A percentile compares a stretch with the other conserved stretches of the same genome.
These are phyloP conservation scores for Mycena capillaripes DNA, from an alignment of 768 basidiomycete species.

Conservation along the genomic window DNA sequence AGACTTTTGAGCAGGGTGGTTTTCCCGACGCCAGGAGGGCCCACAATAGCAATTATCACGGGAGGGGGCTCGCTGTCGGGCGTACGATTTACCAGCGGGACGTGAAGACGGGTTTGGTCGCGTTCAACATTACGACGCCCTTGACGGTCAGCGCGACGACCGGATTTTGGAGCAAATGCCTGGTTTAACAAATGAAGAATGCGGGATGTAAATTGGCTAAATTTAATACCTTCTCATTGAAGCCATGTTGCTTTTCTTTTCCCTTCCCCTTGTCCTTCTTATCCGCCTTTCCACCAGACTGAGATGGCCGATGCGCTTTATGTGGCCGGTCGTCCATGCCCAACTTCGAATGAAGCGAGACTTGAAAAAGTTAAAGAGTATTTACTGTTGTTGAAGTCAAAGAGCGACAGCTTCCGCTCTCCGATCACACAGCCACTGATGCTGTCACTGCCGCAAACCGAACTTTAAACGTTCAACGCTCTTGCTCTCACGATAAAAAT, in stretches of 20 bases:
- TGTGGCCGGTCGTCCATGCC: constrained; percentile 82
- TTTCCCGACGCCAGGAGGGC: constrained; percentile 97
- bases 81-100: constrained; percentile 95
- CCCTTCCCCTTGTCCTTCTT: constrained; percentile 83
- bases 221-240: constrained; percentile 84
- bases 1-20: constrained; percentile 94
- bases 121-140: constrained; percentile 92
- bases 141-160: constrained; percentile 88
- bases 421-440: constrained; percentile 15
- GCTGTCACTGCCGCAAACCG: not conserved
- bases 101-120: constrained; percentile 95
- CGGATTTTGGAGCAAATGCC: constrained; percentile 96
- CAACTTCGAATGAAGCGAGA: not conserved
- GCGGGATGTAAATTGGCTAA: not conserved
- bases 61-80: constrained; percentile 94
- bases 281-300: constrained; percentile 19
- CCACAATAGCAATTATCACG: constrained; percentile 94
- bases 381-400: not conserved
- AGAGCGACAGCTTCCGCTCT: not conserved
- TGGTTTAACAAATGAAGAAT: constrained; percentile 40
- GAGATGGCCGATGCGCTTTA: constrained; percentile 83
- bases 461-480: too few relatives aligned
- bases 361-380: constrained; percentile 3
- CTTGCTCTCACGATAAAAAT: too few relatives aligned
- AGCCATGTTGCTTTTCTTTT: constrained; percentile 79